phyloP scores from a whole-genome alignment of 495 filamentous ascomycete species.

The Haplographium delicatum region DNA sequence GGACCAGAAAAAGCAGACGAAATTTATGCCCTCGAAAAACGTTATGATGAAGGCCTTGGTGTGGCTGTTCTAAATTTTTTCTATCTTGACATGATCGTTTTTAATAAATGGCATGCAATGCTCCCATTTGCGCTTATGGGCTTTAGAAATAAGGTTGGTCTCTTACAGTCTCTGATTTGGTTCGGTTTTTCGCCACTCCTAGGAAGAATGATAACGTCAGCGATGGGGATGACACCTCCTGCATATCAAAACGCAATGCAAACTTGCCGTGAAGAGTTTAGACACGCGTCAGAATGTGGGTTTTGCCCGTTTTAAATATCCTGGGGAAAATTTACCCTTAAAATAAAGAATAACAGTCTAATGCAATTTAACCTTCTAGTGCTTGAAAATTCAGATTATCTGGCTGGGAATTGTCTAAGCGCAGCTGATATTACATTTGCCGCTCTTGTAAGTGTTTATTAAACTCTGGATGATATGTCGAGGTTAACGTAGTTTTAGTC shows the following conservation, averaged over 20 bases:
- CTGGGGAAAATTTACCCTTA: background rate
- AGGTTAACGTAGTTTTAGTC: background rate
- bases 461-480: background rate
- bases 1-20: constrained; percentile 5
- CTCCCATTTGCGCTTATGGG: constrained; percentile 10
- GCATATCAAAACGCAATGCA: constrained; percentile 3
- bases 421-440: constrained; percentile 15
- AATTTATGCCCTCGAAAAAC: constrained; percentile 8
- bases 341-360: background rate
- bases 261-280: constrained; percentile 7
- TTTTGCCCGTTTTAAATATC: background rate
- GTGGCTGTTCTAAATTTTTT: background rate
- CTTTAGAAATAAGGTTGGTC: constrained; percentile 6
- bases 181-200: constrained; percentile 6
- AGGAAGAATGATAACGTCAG: constrained; percentile 6
- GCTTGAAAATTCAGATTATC: constrained; percentile 7
- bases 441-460: constrained; percentile 8
- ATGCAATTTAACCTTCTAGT: constrained; percentile 1
- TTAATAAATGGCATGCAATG: constrained; percentile 12
- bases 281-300: constrained; percentile 5
- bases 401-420: constrained; percentile 8
- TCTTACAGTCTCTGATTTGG: constrained; percentile 12
- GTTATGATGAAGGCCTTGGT: constrained; percentile 10
- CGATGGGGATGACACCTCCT: background rate
- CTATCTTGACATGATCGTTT: background rate